Conservation (phyloP, 2,329 filamentous ascomycete species). For the Apiospora sp. region DNA sequence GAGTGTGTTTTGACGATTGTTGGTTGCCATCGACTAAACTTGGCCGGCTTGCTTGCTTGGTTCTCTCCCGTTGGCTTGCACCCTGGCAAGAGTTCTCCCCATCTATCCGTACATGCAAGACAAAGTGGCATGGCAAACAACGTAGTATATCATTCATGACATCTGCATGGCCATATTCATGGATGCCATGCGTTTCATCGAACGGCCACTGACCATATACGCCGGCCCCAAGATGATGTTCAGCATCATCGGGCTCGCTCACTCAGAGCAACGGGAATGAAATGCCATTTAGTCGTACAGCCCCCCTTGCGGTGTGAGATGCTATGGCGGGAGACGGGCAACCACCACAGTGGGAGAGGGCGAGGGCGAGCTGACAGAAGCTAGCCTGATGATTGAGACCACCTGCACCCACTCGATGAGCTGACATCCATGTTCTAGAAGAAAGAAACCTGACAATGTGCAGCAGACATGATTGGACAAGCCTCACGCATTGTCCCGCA, state of each 20-base stretch:
- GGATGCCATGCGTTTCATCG: slow-evolving; percentile 1
- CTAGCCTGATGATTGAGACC: slow-evolving; percentile 18
- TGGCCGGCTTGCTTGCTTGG: not conserved
- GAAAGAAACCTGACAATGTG: slow-evolving; percentile 16
- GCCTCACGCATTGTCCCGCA: slow-evolving; percentile 4
- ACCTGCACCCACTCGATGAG: slow-evolving; percentile 14
- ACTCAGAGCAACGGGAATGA: not conserved
- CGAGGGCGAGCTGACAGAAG: not conserved
- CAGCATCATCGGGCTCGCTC: not conserved
- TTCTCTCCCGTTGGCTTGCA: not conserved
- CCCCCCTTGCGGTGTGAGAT: slow-evolving; percentile 23
- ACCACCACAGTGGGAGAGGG: not conserved
- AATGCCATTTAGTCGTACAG: slow-evolving; percentile 3
- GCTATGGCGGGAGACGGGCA: not conserved
- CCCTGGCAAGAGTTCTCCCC: not conserved
- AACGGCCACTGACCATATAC: not conserved
- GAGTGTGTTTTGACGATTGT: not conserved
- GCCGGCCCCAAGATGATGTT: not conserved
- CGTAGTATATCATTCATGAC: not conserved
- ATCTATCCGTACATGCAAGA: not conserved
- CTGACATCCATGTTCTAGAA: slow-evolving; percentile 20
- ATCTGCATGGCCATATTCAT: slow-evolving; percentile 5
- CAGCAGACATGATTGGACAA: not conserved
- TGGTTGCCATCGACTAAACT: not conserved
- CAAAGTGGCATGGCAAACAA: not conserved